A percentile compares a stretch with the other conserved stretches of the same genome.
Conservation (phyloP, 2,329 filamentous ascomycete genomes). For the Arthrobotrys conoides region DNA sequence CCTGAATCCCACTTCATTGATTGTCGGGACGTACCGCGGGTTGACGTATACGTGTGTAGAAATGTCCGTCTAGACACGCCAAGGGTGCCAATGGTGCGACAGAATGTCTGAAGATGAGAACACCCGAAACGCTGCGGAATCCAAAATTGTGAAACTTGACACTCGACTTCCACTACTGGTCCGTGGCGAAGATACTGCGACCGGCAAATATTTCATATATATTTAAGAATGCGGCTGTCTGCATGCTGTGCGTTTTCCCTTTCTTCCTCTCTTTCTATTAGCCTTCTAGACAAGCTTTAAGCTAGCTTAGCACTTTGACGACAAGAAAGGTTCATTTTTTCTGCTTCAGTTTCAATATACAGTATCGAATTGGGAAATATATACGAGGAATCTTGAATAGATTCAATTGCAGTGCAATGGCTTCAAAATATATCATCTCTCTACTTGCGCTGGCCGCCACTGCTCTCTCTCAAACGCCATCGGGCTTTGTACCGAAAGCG, state of each 20-base stretch:
- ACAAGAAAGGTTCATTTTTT: slow-evolving; percentile 1
- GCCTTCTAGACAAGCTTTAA: slow-evolving; percentile 10
- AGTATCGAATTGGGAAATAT: background rate
- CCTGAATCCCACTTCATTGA: no score
- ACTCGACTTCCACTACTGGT: slow-evolving; percentile 25
- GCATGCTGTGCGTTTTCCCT: background rate
- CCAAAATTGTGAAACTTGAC: slow-evolving; percentile 28
- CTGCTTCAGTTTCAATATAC: background rate
- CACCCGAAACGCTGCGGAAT: slow-evolving; percentile 32
- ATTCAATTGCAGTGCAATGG: slow-evolving; percentile 37
- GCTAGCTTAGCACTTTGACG: background rate
- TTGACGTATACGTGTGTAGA: background rate
- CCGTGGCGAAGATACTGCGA: background rate
- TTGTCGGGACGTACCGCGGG: no score
- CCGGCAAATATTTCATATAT: background rate
- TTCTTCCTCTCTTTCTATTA: background rate
- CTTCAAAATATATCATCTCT: slow-evolving; percentile 22
- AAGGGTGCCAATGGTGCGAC: slow-evolving; percentile 35
- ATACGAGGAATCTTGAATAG: background rate
- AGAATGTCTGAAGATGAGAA: slow-evolving; percentile 37
- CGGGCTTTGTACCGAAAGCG: slow-evolving; percentile 28
- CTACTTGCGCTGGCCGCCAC: slow-evolving; percentile 38
- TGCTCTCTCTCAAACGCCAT: slow-evolving; percentile 45
- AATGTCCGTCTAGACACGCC: slow-evolving; percentile 34
- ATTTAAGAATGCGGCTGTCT: background rate